These are phyloP conservation scores for Actinomortierella ambigua DNA, from an alignment of 371 early-diverging fungal genomes.

Conservation along the genomic window DNA sequence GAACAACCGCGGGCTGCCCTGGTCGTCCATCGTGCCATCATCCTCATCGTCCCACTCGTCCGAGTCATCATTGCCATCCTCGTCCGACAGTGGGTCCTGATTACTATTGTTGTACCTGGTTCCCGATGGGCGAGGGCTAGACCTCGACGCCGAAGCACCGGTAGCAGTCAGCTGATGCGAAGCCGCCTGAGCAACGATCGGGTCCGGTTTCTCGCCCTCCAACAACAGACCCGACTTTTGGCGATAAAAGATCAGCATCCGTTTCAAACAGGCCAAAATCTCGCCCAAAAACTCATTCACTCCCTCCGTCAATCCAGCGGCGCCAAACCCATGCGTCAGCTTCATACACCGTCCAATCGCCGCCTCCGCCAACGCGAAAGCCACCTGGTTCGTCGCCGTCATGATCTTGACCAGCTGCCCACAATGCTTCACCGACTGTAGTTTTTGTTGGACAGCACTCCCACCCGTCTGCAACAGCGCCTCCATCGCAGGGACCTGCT, in stretches of 20 bases:
- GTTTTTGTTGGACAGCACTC: slow-evolving; percentile 12
- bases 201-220: slow-evolving; percentile 1
- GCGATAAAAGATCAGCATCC: slow-evolving; percentile 40
- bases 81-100: slow-evolving; percentile 20
- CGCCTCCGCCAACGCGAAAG: slow-evolving; percentile 51
- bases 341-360: slow-evolving; percentile 58
- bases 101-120: slow-evolving; percentile 13
- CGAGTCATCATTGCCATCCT: slow-evolving; percentile 46
- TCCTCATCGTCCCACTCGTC: slow-evolving; percentile 49
- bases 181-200: no score
- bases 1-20: slow-evolving; percentile 57
- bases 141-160: no score
- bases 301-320: slow-evolving; percentile 55
- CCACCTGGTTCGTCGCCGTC: slow-evolving; percentile 48
- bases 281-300: slow-evolving; percentile 56
- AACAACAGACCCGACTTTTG: slow-evolving; percentile 36
- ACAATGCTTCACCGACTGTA: slow-evolving; percentile 16
- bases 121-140: no score
- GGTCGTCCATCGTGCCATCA: slow-evolving; percentile 23
- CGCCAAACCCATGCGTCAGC: slow-evolving; percentile 70
- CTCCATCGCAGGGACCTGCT: slow-evolving; percentile 39
- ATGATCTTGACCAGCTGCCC: slow-evolving; percentile 44
- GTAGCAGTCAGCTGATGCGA: no score
- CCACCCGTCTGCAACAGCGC: slow-evolving; percentile 12
- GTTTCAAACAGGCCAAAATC: slow-evolving; percentile 49